Conservation (phyloP, 495 filamentous ascomycete species). For the Thermothielavioides terrestris region DNA sequence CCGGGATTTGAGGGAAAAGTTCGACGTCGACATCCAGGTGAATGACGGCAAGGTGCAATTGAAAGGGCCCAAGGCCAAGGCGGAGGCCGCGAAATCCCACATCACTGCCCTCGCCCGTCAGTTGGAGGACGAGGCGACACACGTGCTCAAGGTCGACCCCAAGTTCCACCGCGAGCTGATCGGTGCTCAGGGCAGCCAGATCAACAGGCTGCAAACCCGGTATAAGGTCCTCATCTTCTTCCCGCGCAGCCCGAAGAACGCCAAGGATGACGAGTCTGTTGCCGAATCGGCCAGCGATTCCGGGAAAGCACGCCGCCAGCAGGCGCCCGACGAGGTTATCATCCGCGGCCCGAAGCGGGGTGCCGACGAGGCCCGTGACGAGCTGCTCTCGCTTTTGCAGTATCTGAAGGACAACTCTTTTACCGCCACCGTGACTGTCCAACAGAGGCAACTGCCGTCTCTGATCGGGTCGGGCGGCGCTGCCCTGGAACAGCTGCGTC, state of each 20-base stretch:
- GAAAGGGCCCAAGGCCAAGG: slow-evolving; percentile 55
- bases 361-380: slow-evolving; percentile 80
- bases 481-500: slow-evolving; percentile 82
- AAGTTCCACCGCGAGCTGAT: slow-evolving; percentile 86
- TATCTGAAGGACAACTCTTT: slow-evolving; percentile 80
- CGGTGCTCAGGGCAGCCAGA: slow-evolving; percentile 77
- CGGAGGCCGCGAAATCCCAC: slow-evolving; percentile 69
- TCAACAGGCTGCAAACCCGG: slow-evolving; percentile 81
- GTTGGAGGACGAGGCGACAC: slow-evolving; percentile 78
- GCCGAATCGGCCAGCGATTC: slow-evolving; percentile 63
- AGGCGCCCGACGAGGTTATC: slow-evolving; percentile 81
- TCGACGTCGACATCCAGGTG: slow-evolving; percentile 94
- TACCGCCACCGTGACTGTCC: slow-evolving; percentile 68
- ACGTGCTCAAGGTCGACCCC: slow-evolving; percentile 77
- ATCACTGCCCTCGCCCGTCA: slow-evolving; percentile 69
- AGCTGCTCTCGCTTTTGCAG: slow-evolving; percentile 76
- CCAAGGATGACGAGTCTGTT: slow-evolving; percentile 59
- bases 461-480: slow-evolving; percentile 83
- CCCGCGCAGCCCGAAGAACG: slow-evolving; percentile 55
- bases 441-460: slow-evolving; percentile 77
- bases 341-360: slow-evolving; percentile 86
- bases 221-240: slow-evolving; percentile 94
- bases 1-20: slow-evolving; percentile 88
- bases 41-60: slow-evolving; percentile 59
- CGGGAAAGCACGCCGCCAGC: slow-evolving; percentile 60